Evolutionary conservation across 129 eudicot genomes (phyloP).

Genomic region (Arctium minus): DNA sequence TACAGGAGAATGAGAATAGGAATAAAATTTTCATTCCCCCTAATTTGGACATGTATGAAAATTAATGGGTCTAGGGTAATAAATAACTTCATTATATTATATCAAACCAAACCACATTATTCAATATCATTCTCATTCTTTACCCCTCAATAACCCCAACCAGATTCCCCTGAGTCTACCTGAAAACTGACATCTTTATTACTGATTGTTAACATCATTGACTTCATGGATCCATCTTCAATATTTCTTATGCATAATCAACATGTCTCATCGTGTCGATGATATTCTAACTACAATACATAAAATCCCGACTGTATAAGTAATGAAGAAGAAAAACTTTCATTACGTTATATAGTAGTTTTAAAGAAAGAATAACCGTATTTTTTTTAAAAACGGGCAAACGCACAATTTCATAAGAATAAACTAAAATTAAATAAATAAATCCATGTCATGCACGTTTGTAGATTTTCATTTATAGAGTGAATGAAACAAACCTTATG

Average conservation of each 20-base stretch:
- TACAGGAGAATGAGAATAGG: too few relatives aligned
- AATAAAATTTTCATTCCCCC: too few relatives aligned
- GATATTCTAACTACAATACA: neutral
- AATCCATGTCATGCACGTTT: slow-evolving; percentile 11
- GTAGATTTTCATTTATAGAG: slow-evolving; percentile 15
- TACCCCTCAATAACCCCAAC: neutral
- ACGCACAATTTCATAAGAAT: neutral
- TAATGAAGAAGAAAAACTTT: neutral
- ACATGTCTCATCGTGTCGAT: neutral
- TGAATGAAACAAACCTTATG: slow-evolving; percentile 15
- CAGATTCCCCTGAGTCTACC: neutral
- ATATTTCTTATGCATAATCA: neutral
- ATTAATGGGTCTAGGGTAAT: neutral
- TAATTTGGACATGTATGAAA: too few relatives aligned
- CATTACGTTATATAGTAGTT: neutral
- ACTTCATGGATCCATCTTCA: neutral
- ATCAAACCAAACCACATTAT: too few relatives aligned
- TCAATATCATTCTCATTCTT: too few relatives aligned
- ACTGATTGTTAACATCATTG: neutral
- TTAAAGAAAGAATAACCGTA: neutral
- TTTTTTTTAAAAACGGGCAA: neutral
- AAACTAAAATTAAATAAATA: neutral
- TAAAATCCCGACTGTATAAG: neutral
- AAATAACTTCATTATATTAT: neutral
- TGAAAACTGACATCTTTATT: neutral